Base-by-base conservation (phyloP, 768 basidiomycete species). In the Tremella mesenterica region DNA sequence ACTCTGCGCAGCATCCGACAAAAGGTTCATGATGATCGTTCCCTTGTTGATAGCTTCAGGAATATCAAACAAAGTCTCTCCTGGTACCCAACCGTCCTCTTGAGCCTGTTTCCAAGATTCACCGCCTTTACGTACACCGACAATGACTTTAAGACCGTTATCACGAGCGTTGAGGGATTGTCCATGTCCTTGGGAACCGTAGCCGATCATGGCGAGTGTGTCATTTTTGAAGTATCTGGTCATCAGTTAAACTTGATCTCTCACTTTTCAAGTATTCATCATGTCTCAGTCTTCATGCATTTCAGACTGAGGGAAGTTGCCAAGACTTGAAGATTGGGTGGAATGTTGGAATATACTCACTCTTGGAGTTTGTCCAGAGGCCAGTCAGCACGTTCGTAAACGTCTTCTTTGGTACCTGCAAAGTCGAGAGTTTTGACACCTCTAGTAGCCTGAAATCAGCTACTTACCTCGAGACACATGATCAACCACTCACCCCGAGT, bases 21-120 rank as follows among this genome's bases (percentile, higher is more conserved):
- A 83, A 50, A 99, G 80, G 81, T 99, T 97, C 95, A 99, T 99
- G 82, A 99, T 87, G 80, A 97, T 92, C 20, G 93, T 95, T 39
- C 95, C 95, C 60, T 80, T 82, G 63, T 85, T 80, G 75, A 97
- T 96, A 58, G 95, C 95, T 75, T 97, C 92, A 66, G 97, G 88
- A 65, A 99, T 97, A 65, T 92, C 81, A 81, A 99, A 99, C 65
- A 99, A 84, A 54, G 87, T 96, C 81, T 96, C 85, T 61, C 92
- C 93, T 36, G 93, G 92, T 21, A 96, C 84, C 92, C 92, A 96
- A 59, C 93, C 93, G 72, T 99, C 93, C 74, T 89, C 90, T 28
- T 83, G 74, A 41, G 95, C 95, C 74, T 95, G 87, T 70, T 78
- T 86, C 95, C 95, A 99, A 73, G 85, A 88, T 79, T 91, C 91